Base-by-base conservation (phyloP, 345 rosid species). In the Populus pruinosa region DNA sequence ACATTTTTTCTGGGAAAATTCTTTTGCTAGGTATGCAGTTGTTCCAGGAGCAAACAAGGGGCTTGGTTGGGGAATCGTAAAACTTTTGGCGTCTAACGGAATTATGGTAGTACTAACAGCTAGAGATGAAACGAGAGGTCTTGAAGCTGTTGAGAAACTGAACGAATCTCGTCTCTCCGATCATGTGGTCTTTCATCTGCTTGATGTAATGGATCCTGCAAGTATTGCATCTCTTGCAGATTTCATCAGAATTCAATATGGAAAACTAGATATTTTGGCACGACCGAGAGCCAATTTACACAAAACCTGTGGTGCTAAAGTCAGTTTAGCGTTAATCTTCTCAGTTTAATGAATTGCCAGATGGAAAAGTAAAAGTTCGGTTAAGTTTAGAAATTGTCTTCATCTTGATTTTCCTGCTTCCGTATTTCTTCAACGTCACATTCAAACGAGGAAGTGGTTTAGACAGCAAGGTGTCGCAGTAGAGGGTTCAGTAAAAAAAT, bases 201-300 rank as follows among this genome's bases (percentile, higher is more conserved):
- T 90, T 63, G 91, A 89, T 80, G 90, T 89, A 10, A 21, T 83
- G 16, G 83, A 85, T 59, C 79, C 83, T n/a, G 63, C 76, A 43
- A 83, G 83, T 67, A 66, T 82, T 64, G 21, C 79, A 35, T 79
- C 85, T 72, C 81, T 89, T 9, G 88, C 86, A 70, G 78, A 16
- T 77, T 87, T 86, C 75, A 61, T 88, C 56, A 78, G 67, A 33
- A 39, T 64, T 56, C 81, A 73, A 14, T 85, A 83, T 55, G 87
- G 89, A 6, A 88, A 87, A 72, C 87, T 87, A 71, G 90, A 88
- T 82, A 85, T 90, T 50, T 81, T 87, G 80, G 92, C 84, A 78
- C 20, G 47, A 56, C 7, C 16, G 1, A 20, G 25, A 9, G 3
- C 10, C 68, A 4, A 14, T 13, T 25, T 39, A 35, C 47, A 29